Percentiles rank a stretch among this genome's conserved stretches.
Conservation (phyloP, 139 green algal species). For the Limnomonas spitsbergensis region DNA sequence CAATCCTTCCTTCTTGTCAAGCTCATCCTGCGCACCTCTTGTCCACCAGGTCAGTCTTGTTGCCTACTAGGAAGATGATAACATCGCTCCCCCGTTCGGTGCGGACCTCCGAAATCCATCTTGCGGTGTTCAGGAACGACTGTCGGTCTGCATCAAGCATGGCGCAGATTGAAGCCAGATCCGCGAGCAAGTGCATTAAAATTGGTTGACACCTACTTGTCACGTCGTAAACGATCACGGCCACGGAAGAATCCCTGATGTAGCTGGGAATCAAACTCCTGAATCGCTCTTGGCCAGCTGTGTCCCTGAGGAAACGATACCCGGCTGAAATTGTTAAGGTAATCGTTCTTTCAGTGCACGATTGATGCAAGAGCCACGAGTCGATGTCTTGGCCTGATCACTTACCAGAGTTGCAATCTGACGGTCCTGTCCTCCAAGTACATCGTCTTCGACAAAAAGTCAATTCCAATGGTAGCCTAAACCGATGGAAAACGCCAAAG, state of each 20-base stretch:
- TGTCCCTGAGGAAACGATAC: slow-evolving; percentile 74
- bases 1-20: too few species aligned
- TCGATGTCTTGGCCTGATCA: not conserved
- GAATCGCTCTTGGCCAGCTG: slow-evolving; percentile 96
- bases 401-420: slow-evolving; percentile 94
- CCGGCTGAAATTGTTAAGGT: too few species aligned
- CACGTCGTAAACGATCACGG: slow-evolving; percentile 98
- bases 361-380: not conserved
- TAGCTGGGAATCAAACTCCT: slow-evolving; percentile 95
- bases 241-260: slow-evolving; percentile 96
- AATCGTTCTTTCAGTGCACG: not conserved
- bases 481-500: not conserved
- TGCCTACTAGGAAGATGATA: slow-evolving; percentile 97
- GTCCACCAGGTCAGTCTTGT: slow-evolving; percentile 98
- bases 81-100: slow-evolving; percentile 94
- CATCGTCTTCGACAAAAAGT: slow-evolving; percentile 99
- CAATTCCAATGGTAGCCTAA: slow-evolving; percentile 98
- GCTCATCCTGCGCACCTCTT: slow-evolving; percentile 62
- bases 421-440: slow-evolving; percentile 98
- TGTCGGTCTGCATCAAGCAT: slow-evolving; percentile 65
- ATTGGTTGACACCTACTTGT: slow-evolving; percentile 66
- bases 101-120: slow-evolving; percentile 97
- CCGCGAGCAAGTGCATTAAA: not conserved
- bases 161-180: not conserved
- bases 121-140: slow-evolving; percentile 93